Evolutionary conservation across 768 basidiomycete genomes (phyloP).

Genomic region (Boletus rufocinnamomeus): DNA sequence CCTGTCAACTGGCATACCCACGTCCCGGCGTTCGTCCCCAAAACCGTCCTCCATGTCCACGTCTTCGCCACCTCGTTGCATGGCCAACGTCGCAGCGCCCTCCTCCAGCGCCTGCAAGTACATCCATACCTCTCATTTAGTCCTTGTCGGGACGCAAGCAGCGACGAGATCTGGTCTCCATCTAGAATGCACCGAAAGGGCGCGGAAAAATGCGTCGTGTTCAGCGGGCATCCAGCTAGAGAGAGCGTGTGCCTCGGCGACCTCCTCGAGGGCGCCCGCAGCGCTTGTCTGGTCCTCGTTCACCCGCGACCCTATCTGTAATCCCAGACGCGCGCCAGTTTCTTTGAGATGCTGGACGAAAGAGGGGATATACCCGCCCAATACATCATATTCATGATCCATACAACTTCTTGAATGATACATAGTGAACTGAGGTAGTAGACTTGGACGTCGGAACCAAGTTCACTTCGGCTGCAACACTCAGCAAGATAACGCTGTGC

Average conservation of each 20-base stretch:
- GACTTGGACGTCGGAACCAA: too few species aligned
- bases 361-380: conserved; percentile 27
- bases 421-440: too few species aligned
- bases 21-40: conserved; percentile 1
- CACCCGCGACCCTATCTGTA: not conserved
- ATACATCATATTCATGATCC: conserved; percentile 20
- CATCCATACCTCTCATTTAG: conserved; percentile 61
- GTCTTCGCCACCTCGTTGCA: conserved; percentile 16
- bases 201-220: conserved; percentile 72
- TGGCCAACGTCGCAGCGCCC: conserved; percentile 18
- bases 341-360: conserved; percentile 31
- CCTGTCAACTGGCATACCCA: conserved; percentile 1
- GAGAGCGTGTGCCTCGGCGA: not conserved
- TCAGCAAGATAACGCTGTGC: too few species aligned
- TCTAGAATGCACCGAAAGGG: conserved; percentile 63
- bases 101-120: conserved; percentile 59
- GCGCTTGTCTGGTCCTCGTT: not conserved
- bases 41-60: not conserved
- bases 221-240: conserved; percentile 65
- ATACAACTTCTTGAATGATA: conserved; percentile 2
- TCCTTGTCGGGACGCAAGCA: conserved; percentile 63
- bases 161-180: conserved; percentile 79
- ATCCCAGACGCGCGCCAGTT: conserved; percentile 22
- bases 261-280: not conserved
- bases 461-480: too few species aligned